Conservation (phyloP, 768 basidiomycete genomes). For the Suillus paluster region DNA sequence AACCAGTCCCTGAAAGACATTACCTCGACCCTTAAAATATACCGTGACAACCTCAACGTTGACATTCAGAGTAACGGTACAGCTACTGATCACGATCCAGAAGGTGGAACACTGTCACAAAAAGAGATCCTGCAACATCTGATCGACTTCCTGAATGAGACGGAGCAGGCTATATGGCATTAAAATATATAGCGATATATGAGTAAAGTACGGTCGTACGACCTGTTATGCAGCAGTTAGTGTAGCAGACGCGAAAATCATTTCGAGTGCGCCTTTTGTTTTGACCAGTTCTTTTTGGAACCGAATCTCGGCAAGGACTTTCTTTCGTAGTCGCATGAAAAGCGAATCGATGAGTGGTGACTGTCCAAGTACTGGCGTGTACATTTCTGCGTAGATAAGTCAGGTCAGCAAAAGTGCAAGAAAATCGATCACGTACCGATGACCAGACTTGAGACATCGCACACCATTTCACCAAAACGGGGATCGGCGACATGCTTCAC, state of each 20-base stretch:
- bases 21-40: constrained; percentile 69
- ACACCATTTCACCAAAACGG: constrained; percentile 89
- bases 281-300: constrained; percentile 88
- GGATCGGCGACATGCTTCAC: constrained; percentile 87
- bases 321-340: constrained; percentile 79
- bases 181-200: constrained; percentile 17
- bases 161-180: constrained; percentile 13
- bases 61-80: constrained; percentile 37
- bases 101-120: constrained; percentile 53
- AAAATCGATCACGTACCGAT: constrained; percentile 62
- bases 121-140: constrained; percentile 72
- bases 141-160: constrained; percentile 60
- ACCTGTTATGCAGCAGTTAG: constrained; percentile 30
- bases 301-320: constrained; percentile 81
- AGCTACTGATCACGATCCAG: constrained; percentile 30
- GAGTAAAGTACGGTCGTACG: constrained; percentile 21
- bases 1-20: constrained; percentile 74
- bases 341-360: constrained; percentile 90
- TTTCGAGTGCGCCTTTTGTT: constrained; percentile 86
- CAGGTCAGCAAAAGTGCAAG: constrained; percentile 10
- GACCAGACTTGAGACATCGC: constrained; percentile 77
- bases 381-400: constrained; percentile 70
- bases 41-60: constrained; percentile 74
- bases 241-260: constrained; percentile 74
- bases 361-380: constrained; percentile 89